Evolutionary conservation across 345 rosid species (phyloP).

Genomic region (Eutrema yunnanense): DNA sequence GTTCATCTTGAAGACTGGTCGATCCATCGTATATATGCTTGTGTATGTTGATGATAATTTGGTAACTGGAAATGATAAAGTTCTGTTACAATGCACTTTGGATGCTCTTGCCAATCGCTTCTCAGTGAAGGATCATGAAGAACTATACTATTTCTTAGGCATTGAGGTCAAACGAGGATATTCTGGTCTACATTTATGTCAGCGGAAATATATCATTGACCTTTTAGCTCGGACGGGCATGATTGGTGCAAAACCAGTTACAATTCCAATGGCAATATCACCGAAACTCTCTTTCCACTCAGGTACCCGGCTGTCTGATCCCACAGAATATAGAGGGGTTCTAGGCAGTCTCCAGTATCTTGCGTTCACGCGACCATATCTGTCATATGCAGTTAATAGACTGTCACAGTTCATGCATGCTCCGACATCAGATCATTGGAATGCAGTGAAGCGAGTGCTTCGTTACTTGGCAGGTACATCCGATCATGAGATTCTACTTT

Average conservation of each 20-base stretch:
- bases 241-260: not conserved
- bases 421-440: not conserved
- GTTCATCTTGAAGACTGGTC: too few species aligned
- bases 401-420: not conserved
- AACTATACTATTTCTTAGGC: too few species aligned
- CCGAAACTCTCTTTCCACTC: not conserved
- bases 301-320: accelerated
- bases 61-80: too few species aligned
- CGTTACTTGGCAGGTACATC: not conserved
- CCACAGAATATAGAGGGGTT: not conserved
- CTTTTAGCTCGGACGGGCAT: not conserved
- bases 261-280: not conserved
- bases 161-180: too few species aligned
- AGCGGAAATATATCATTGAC: not conserved
- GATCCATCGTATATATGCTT: too few species aligned
- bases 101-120: too few species aligned
- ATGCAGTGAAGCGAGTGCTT: not conserved
- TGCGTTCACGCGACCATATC: not conserved
- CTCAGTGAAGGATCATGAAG: too few species aligned
- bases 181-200: not conserved
- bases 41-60: too few species aligned
- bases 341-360: not conserved
- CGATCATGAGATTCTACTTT: not conserved
- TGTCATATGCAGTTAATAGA: not conserved
- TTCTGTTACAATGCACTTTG: too few species aligned